Evolutionary conservation across 164 flowering plant genomes (phyloP), one percentile per base, ranked within the genome.

Genomic region (Vitis amurensis): DNA sequence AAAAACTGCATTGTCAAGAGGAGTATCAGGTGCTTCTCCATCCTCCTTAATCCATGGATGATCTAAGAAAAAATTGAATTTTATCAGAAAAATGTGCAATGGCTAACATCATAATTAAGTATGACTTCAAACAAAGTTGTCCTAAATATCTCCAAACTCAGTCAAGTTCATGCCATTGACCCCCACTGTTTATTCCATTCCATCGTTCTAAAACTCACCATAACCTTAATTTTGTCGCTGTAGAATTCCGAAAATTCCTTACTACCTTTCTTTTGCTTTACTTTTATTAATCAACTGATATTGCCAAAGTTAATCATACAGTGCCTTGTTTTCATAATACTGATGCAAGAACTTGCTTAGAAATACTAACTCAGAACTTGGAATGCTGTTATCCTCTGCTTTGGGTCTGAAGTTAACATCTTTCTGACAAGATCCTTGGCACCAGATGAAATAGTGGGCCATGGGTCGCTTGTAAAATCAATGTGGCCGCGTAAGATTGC

Each of bases 21-120:
- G 98, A 66, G 83, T 87, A 72, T 92, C 98, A 10, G 98, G 97
- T 76, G 97, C 98, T 71, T 94, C 98, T 67, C 98, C 98, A 73
- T 87, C 98, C 83, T 93, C 97, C 85, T 91, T 94, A 65, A 92
- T 89, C 98, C 98, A 94, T 71, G 97, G 97, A 84, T 94, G 97
- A 85, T 79, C 97, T 94, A 82, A 64, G 30, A 30, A 56, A 19
- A 55, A 30, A 69, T 50, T 2, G 9, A 17, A 29, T 14, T 37
- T 37, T 37, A 37, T 37, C 4, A 37, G 44, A 37, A 37, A 23
- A 37, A 4, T 37, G 44, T 37, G 7, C 44, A 37, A 37, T 6
- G 44, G 7, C 44, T 37, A 37, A 6, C 27, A 23, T 23, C 27
- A 23, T 23, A 23, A 23, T 23, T 23, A 23, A 23, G 27, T 23